Percentiles rank a stretch among this genome's conserved stretches.
Conservation (phyloP, 331 rosid genomes). For the Spiraea crenata region DNA sequence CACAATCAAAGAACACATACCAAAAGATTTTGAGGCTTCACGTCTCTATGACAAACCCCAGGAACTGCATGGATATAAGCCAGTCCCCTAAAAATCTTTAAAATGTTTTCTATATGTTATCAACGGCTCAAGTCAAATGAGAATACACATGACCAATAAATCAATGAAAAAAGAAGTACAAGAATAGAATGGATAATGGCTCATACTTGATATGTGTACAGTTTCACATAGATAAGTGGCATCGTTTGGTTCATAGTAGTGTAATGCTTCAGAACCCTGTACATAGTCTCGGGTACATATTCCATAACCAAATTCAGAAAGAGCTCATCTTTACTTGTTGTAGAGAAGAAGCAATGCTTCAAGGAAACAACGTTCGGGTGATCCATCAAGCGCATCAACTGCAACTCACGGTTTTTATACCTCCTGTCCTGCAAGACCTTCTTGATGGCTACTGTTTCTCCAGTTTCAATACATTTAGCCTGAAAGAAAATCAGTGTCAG, state of each 20-base stretch:
- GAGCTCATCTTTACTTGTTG: constrained; percentile 84
- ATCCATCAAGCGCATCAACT: constrained; percentile 96
- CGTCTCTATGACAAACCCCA: constrained; percentile 93
- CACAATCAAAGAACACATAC: constrained; percentile 38
- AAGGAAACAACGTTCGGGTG: constrained; percentile 81
- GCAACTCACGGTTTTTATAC: constrained; percentile 91
- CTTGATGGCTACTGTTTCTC: constrained; percentile 87
- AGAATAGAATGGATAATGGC: not conserved
- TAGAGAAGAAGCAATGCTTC: constrained; percentile 90
- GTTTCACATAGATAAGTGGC: constrained; percentile 87
- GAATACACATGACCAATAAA: constrained; percentile 3
- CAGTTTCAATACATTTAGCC: constrained; percentile 95
- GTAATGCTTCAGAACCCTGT: constrained; percentile 82
- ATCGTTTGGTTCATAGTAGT: constrained; percentile 81
- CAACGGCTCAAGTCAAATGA: constrained; percentile 1
- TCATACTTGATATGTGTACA: constrained; percentile 92
- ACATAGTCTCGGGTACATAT: constrained; percentile 87
- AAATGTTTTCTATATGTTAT: constrained; percentile 22
- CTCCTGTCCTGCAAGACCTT: constrained; percentile 94
- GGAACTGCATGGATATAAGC: constrained; percentile 97
- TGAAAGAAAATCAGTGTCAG: constrained; percentile 28
- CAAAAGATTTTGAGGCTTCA: constrained; percentile 95
- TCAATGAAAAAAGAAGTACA: not conserved
- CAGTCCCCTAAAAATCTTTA: constrained; percentile 87
- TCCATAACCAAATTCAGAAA: constrained; percentile 96